A percentile compares a stretch with the other conserved stretches of the same genome.
These are phyloP conservation scores for Fusarium palustre DNA, from an alignment of 2,329 filamentous ascomycete species.

Conservation along the genomic window DNA sequence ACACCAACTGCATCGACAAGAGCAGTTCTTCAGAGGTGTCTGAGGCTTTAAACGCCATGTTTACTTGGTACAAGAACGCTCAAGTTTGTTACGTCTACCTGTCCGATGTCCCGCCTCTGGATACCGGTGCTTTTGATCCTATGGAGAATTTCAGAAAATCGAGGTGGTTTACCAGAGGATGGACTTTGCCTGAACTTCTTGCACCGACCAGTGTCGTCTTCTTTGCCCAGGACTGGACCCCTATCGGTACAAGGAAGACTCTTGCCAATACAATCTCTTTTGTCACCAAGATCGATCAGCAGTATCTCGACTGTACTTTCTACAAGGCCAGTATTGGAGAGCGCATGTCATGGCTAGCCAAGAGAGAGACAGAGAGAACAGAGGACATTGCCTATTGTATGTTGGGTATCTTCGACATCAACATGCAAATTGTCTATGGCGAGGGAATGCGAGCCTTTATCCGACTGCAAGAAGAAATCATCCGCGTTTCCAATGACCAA, in stretches of 20 bases:
- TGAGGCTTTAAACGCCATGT: conserved; percentile 28
- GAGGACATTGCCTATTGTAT: conserved; percentile 30
- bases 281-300: conserved; percentile 23
- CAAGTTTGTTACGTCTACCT: conserved; percentile 21
- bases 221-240: conserved; percentile 23
- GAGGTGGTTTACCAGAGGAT: conserved; percentile 24
- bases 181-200: conserved; percentile 24
- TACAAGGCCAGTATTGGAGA: conserved; percentile 25
- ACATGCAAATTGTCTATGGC: conserved; percentile 29
- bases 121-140: conserved; percentile 12
- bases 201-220: conserved; percentile 24
- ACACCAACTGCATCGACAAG: conserved; percentile 37
- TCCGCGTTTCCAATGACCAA: conserved; percentile 24
- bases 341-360: conserved; percentile 25
- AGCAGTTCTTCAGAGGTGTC: conserved; percentile 27
- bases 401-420: conserved; percentile 29
- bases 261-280: conserved; percentile 28
- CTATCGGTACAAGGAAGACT: conserved; percentile 18
- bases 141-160: conserved; percentile 21
- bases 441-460: conserved; percentile 25
- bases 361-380: conserved; percentile 11
- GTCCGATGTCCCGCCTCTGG: conserved; percentile 1
- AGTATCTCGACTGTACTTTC: conserved; percentile 27
- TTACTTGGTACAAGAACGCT: conserved; percentile 26
- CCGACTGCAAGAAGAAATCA: conserved; percentile 23